Conservation (phyloP, 140 eudicot species). For the Cichorium intybus region DNA sequence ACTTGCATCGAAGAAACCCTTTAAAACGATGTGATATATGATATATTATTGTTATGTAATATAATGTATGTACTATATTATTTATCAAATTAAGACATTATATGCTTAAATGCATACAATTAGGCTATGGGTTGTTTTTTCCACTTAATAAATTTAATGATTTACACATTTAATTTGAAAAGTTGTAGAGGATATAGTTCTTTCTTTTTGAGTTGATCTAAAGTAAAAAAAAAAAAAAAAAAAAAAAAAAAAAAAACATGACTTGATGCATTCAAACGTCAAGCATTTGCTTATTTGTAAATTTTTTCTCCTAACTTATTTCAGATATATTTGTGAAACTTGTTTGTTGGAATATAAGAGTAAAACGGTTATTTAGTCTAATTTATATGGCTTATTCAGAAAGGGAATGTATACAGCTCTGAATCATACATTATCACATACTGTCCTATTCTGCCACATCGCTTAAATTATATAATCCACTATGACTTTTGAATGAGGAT, state of each 20-base stretch:
- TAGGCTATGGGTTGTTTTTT: background rate
- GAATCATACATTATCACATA: too few species aligned
- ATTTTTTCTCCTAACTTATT: background rate
- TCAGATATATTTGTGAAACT: too few species aligned
- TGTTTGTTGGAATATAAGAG: background rate
- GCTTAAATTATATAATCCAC: background rate
- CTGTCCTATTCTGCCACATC: too few species aligned
- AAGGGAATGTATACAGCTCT: too few species aligned
- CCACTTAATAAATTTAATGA: too few species aligned
- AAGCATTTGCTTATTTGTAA: too few species aligned
- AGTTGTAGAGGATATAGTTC: background rate
- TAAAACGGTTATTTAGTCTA: background rate
- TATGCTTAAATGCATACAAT: slow-evolving; percentile 23
- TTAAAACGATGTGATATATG: background rate
- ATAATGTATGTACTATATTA: slow-evolving; percentile 16
- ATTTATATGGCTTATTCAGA: background rate
- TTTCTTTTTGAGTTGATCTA: too few species aligned
- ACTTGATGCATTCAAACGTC: background rate
- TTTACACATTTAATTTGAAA: background rate
- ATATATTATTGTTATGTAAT: background rate
- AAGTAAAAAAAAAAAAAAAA: too few species aligned
- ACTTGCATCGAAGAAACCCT: slow-evolving; percentile 29
- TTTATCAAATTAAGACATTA: slow-evolving; percentile 18
- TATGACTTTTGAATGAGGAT: slow-evolving; percentile 40
- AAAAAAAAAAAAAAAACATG: too few species aligned